phyloP scores from a whole-genome alignment of 208 protist species.

The Leishmania major region DNA sequence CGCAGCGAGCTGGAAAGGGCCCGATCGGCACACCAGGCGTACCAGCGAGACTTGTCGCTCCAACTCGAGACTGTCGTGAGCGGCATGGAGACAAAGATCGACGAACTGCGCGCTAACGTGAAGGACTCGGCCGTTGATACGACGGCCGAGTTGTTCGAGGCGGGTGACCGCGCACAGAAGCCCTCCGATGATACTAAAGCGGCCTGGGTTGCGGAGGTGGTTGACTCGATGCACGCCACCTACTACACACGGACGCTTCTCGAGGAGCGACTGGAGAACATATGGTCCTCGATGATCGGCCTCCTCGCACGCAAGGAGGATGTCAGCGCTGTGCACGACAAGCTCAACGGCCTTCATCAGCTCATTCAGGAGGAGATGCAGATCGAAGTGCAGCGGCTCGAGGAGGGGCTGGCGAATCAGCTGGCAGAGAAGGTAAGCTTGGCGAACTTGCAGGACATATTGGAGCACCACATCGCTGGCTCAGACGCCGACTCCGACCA shows the following conservation, averaged over 20 bases:
- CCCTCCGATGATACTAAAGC: background rate
- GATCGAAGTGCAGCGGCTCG: slow-evolving; percentile 35
- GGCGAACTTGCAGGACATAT: slow-evolving; percentile 57
- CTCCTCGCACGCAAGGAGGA: slow-evolving; percentile 78
- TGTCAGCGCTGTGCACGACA: slow-evolving; percentile 53
- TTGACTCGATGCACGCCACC: slow-evolving; percentile 18
- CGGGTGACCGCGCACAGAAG: background rate
- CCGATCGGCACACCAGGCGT: background rate
- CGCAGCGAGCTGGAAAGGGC: background rate
- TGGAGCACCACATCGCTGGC: slow-evolving; percentile 34
- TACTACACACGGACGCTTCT: slow-evolving; percentile 50
- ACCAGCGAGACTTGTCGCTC: background rate
- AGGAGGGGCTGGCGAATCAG: slow-evolving; percentile 40
- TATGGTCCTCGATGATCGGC: slow-evolving; percentile 66
- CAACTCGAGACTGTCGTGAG: slow-evolving; percentile 3
- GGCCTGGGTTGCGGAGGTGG: slow-evolving; percentile 19
- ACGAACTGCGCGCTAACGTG: background rate
- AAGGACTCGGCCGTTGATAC: background rate
- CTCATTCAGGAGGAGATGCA: slow-evolving; percentile 47
- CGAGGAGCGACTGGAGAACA: slow-evolving; percentile 75
- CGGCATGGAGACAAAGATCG: background rate
- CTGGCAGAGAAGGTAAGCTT: slow-evolving; percentile 66
- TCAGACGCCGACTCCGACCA: slow-evolving; percentile 3
- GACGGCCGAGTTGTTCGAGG: background rate
- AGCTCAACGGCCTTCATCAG: slow-evolving; percentile 50